phyloP scores from a whole-genome alignment of 805 yeast genomes.

The Ogataea chonburiensis region DNA sequence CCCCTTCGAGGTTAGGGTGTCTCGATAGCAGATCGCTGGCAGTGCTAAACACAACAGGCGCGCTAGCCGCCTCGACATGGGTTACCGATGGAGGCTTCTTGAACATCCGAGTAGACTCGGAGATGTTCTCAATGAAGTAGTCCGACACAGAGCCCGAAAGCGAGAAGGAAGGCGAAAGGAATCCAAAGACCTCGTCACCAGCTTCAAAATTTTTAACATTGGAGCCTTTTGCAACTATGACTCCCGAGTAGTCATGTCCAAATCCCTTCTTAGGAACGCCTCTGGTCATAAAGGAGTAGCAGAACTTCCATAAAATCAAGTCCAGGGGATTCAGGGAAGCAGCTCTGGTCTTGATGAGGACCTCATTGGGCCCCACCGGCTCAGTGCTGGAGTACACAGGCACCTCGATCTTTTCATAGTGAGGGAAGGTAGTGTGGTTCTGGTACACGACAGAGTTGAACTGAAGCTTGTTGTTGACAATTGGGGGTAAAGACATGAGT shows the following conservation, averaged over 20 bases:
- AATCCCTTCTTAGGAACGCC: constrained; percentile 9
- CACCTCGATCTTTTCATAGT: constrained; percentile 7
- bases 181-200: constrained; percentile 23
- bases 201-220: constrained; percentile 12
- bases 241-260: constrained; percentile 23
- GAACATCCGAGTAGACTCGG: constrained; percentile 33
- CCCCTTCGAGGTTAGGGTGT: constrained; percentile 36
- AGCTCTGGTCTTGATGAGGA: constrained; percentile 16
- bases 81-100: constrained; percentile 48
- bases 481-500: constrained; percentile 8
- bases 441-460: constrained; percentile 11
- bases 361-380: constrained; percentile 15
- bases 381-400: constrained; percentile 7
- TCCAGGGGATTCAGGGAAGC: constrained; percentile 22
- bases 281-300: constrained; percentile 4
- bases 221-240: constrained; percentile 18
- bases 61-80: constrained; percentile 59
- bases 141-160: constrained; percentile 43
- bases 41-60: constrained; percentile 64
- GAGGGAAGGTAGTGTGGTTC: constrained; percentile 13
- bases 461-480: constrained; percentile 9
- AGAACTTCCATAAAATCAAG: constrained; percentile 8
- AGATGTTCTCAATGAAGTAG: constrained; percentile 42
- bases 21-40: constrained; percentile 39
- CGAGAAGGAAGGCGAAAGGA: not conserved